A percentile compares a stretch with the other conserved stretches of the same genome.
These are phyloP conservation scores for Russula foetens DNA, from an alignment of 768 basidiomycete genomes.

Conservation along the genomic window DNA sequence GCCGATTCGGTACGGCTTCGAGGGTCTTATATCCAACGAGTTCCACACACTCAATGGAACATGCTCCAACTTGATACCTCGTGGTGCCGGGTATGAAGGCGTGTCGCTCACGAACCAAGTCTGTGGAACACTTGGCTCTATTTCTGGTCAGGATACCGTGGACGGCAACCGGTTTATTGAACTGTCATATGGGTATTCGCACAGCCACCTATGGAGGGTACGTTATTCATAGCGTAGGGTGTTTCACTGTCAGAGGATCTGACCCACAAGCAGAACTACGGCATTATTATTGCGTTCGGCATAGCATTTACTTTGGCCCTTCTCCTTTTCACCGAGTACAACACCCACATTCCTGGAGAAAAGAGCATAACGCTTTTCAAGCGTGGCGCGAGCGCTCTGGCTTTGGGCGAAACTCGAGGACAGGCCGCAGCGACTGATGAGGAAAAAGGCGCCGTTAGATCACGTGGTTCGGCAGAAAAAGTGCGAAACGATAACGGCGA, in stretches of 20 bases:
- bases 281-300: constrained; percentile 61
- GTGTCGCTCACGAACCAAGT: constrained; percentile 58
- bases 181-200: constrained; percentile 35
- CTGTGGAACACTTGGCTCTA: constrained; percentile 62
- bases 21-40: constrained; percentile 71
- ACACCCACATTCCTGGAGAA: constrained; percentile 30
- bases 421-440: constrained; percentile 24
- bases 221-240: constrained; percentile 12
- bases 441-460: constrained; percentile 18
- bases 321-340: constrained; percentile 52
- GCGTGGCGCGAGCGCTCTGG: constrained; percentile 37
- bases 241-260: background rate
- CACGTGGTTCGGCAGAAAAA: constrained; percentile 1
- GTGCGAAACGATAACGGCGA: background rate
- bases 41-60: constrained; percentile 61
- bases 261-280: constrained; percentile 42
- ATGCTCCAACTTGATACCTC: constrained; percentile 53
- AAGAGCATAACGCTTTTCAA: constrained; percentile 55
- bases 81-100: constrained; percentile 52
- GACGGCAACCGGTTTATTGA: constrained; percentile 49
- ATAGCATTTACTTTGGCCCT: constrained; percentile 47
- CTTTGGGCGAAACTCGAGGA: constrained; percentile 11
- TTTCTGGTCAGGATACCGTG: constrained; percentile 52
- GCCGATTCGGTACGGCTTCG: constrained; percentile 69
- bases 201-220: constrained; percentile 43